A percentile compares a stretch with the other conserved stretches of the same genome.
These are phyloP conservation scores for Puccinia horiana DNA, from an alignment of 1,284 basidiomycete genomes.

Conservation along the genomic window DNA sequence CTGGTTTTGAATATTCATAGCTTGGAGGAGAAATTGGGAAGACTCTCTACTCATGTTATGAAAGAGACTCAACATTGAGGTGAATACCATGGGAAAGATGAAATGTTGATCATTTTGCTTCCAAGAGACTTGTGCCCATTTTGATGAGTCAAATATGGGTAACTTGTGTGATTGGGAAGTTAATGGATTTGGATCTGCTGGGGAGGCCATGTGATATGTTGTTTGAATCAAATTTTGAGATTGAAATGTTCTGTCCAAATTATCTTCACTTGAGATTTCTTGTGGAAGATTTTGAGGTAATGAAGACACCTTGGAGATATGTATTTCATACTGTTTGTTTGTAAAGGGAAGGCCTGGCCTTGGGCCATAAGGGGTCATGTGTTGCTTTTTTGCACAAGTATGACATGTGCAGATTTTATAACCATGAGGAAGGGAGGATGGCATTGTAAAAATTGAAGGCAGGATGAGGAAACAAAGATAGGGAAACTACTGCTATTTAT, in stretches of 20 bases:
- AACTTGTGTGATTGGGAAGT: background rate
- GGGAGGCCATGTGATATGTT: background rate
- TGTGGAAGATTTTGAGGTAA: background rate
- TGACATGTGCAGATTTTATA: constrained; percentile 14
- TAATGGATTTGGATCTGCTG: background rate
- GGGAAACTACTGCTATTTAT: background rate
- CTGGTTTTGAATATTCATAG: constrained; percentile 8
- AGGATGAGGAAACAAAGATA: background rate
- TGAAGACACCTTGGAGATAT: background rate
- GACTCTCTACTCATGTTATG: constrained; percentile 13
- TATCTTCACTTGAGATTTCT: background rate
- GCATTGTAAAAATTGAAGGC: background rate
- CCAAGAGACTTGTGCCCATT: constrained; percentile 5
- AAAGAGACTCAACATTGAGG: background rate
- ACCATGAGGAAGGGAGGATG: background rate
- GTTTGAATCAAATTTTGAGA: background rate
- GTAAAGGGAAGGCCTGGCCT: background rate
- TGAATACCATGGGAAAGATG: constrained; percentile 17
- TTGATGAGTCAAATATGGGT: background rate
- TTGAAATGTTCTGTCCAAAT: background rate
- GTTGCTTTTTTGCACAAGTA: background rate
- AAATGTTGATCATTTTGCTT: constrained; percentile 20
- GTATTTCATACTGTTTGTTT: background rate
- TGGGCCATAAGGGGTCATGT: constrained; percentile 7
- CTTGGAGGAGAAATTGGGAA: constrained; percentile 12